These are phyloP conservation scores for Phytopythium mirpurense DNA, from an alignment of 352 stramenopile species.

Conservation along the genomic window DNA sequence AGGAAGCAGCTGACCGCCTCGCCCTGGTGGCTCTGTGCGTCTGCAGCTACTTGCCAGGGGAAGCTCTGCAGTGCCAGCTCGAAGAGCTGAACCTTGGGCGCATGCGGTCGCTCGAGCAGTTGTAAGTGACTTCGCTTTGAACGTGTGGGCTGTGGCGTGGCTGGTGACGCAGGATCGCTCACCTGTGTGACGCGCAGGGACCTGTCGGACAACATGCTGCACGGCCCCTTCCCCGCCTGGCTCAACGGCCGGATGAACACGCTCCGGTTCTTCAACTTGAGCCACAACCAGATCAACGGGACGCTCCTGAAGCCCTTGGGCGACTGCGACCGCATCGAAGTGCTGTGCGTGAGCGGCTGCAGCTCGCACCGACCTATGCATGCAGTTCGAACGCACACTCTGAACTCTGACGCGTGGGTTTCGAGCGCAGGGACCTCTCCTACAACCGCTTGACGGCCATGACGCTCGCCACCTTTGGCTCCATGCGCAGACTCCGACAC, in stretches of 20 bases:
- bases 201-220: conserved; percentile 46
- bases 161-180: too few species aligned
- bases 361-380: too few species aligned
- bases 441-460: conserved; percentile 27
- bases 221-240: conserved; percentile 52
- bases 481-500: conserved; percentile 29
- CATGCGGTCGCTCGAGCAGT: conserved; percentile 66
- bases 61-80: conserved; percentile 45
- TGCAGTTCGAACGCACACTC: too few species aligned
- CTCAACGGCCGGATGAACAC: conserved; percentile 49
- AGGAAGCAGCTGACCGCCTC: neutral
- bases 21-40: neutral
- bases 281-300: conserved; percentile 35
- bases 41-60: conserved; percentile 43
- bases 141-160: too few species aligned
- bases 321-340: conserved; percentile 54
- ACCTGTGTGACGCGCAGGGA: conserved; percentile 21
- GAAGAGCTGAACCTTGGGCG: conserved; percentile 48
- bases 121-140: conserved; percentile 37
- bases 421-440: conserved; percentile 26
- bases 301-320: conserved; percentile 42
- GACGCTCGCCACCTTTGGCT: conserved; percentile 28
- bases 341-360: conserved; percentile 29
- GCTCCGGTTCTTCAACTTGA: conserved; percentile 57
- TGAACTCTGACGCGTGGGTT: too few species aligned